Conservation (phyloP, 176 grass and related monocot genomes). For the Melocanna baccifera region DNA sequence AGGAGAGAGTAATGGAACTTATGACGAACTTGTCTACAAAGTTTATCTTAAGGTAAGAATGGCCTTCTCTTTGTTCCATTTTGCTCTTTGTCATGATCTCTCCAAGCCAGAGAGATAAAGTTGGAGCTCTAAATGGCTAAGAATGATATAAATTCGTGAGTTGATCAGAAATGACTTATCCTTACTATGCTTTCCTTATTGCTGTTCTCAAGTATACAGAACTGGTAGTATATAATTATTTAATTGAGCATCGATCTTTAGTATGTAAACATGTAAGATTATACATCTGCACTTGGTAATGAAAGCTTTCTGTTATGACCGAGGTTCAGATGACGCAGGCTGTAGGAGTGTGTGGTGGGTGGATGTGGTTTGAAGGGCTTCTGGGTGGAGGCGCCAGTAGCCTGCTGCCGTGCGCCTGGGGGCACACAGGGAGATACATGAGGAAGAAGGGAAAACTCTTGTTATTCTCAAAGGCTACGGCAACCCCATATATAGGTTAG, state of each 20-base stretch:
- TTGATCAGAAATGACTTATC: not conserved
- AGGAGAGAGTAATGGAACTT: slow-evolving; percentile 49
- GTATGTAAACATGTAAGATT: not conserved
- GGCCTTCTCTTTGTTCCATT: not conserved
- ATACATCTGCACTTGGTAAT: not conserved
- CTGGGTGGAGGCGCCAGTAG: no score
- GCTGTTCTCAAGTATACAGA: not conserved
- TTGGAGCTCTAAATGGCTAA: not conserved
- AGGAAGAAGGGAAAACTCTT: no score
- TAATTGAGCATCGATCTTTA: not conserved
- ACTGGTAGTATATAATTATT: not conserved
- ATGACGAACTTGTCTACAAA: slow-evolving; percentile 65
- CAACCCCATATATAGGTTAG: no score
- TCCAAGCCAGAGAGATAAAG: not conserved
- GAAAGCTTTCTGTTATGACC: not conserved
- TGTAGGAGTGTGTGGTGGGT: no score
- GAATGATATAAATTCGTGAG: not conserved
- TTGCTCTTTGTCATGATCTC: not conserved
- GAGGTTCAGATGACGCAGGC: no score
- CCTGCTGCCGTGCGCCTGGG: no score
- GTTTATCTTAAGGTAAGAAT: slow-evolving; percentile 61
- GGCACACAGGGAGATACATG: no score
- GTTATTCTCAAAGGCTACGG: no score
- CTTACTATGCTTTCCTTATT: not conserved
- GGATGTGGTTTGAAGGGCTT: no score